Evolutionary conservation across 1,284 basidiomycete genomes (phyloP).

Genomic region (Trametes pubescens): DNA sequence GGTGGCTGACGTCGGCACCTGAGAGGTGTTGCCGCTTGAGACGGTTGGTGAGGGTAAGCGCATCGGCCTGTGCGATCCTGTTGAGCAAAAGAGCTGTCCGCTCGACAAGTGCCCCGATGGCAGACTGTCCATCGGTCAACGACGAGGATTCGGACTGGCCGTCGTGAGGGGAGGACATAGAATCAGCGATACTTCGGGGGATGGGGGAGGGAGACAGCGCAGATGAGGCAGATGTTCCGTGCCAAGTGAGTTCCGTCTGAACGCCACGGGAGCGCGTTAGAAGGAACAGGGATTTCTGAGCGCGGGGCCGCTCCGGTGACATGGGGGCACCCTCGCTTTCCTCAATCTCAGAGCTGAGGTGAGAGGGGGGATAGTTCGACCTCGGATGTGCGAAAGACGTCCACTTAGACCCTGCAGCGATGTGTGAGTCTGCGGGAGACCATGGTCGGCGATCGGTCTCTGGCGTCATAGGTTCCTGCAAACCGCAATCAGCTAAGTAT

Average conservation of each 20-base stretch:
- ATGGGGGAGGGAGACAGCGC: constrained; percentile 46
- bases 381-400: constrained; percentile 50
- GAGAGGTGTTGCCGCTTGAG: constrained; percentile 90
- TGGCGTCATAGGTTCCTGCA: constrained; percentile 68
- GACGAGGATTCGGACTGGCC: constrained; percentile 75
- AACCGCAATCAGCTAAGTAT: constrained; percentile 5
- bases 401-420: constrained; percentile 52
- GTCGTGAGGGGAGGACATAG: constrained; percentile 59
- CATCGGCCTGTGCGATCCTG: constrained; percentile 84
- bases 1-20: constrained; percentile 86
- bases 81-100: constrained; percentile 72
- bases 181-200: constrained; percentile 50
- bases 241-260: constrained; percentile 68
- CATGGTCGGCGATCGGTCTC: constrained; percentile 64
- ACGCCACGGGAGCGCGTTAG: constrained; percentile 73
- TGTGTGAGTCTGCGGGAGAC: constrained; percentile 61
- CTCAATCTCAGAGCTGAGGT: constrained; percentile 58
- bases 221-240: constrained; percentile 39
- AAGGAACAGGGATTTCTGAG: constrained; percentile 61
- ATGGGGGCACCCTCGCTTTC: constrained; percentile 48
- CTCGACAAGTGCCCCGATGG: constrained; percentile 74
- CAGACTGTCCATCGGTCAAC: constrained; percentile 58
- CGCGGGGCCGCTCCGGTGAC: constrained; percentile 50
- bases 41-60: constrained; percentile 87
- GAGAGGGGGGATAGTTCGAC: constrained; percentile 49